phyloP scores from a whole-genome alignment of 1,139 yeast genomes.

The Magnusiomyces ingens region DNA sequence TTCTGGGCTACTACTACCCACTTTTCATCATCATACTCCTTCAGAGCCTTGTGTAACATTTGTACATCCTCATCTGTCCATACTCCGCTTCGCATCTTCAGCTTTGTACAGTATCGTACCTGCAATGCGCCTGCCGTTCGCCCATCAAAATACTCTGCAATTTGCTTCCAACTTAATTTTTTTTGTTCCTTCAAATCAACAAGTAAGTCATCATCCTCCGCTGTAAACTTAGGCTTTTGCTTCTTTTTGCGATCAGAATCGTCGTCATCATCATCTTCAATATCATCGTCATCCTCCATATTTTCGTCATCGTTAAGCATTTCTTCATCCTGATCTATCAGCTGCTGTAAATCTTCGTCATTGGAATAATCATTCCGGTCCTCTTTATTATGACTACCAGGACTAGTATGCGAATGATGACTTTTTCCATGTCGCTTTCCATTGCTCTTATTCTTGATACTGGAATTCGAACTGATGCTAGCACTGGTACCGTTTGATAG shows the following conservation, averaged over 20 bases:
- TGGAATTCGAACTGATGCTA: too few species aligned
- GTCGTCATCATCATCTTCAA: slow-evolving; percentile 1
- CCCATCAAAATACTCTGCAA: slow-evolving; percentile 28
- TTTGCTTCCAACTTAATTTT: slow-evolving; percentile 28
- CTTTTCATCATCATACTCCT: slow-evolving; percentile 25
- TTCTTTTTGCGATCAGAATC: slow-evolving; percentile 1
- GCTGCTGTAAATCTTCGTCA: background rate
- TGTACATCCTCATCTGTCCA: slow-evolving; percentile 26
- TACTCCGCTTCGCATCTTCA: slow-evolving; percentile 20
- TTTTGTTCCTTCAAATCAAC: slow-evolving; percentile 26
- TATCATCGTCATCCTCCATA: background rate
- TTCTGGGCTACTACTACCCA: slow-evolving; percentile 25
- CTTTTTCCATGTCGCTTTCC: background rate
- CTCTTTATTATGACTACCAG: background rate
- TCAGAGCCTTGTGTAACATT: slow-evolving; percentile 21
- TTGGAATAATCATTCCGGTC: background rate
- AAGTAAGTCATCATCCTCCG: slow-evolving; percentile 27
- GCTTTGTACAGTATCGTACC: slow-evolving; percentile 30
- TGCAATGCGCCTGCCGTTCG: slow-evolving; percentile 30
- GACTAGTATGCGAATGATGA: background rate
- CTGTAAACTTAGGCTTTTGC: slow-evolving; percentile 27
- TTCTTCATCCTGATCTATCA: background rate
- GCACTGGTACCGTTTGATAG: background rate
- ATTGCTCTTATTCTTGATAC: background rate
- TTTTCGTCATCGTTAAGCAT: background rate